A percentile compares a stretch with the other conserved stretches of the same genome.
Evolutionary conservation across 2,329 filamentous ascomycete species (phyloP).

Genomic region (Gliomastix tumulicola): DNA sequence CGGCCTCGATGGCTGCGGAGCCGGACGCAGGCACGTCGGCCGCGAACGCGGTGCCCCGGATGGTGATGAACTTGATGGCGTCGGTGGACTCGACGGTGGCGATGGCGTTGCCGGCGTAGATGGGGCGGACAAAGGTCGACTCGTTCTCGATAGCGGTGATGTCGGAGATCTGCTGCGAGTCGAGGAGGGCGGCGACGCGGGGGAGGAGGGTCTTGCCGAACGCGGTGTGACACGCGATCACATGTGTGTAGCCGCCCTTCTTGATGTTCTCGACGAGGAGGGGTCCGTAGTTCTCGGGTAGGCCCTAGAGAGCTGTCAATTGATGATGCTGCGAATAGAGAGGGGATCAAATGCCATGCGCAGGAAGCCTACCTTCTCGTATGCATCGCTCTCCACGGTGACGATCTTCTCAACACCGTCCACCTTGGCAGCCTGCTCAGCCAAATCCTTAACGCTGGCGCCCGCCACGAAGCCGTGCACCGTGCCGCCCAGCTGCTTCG

Average conservation of each 20-base stretch:
- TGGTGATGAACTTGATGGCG: slow-evolving; percentile 78
- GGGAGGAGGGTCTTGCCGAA: slow-evolving; percentile 96
- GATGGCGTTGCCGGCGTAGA: slow-evolving; percentile 97
- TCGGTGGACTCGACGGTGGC: slow-evolving; percentile 91
- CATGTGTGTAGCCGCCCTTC: slow-evolving; percentile 87
- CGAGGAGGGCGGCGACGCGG: slow-evolving; percentile 82
- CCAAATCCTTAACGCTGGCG: slow-evolving; percentile 64
- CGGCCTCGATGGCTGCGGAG: slow-evolving; percentile 71
- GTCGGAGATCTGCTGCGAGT: slow-evolving; percentile 90
- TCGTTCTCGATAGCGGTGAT: slow-evolving; percentile 81
- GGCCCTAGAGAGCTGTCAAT: too few relatives aligned
- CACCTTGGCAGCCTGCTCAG: slow-evolving; percentile 80
- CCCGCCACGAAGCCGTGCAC: slow-evolving; percentile 87
- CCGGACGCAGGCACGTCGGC: slow-evolving; percentile 65
- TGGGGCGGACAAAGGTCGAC: slow-evolving; percentile 91
- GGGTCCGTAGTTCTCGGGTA: slow-evolving; percentile 92
- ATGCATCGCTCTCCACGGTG: slow-evolving; percentile 78
- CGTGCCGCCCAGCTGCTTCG: slow-evolving; percentile 75
- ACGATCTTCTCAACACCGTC: slow-evolving; percentile 89
- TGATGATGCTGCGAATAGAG: too few relatives aligned
- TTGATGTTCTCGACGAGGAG: slow-evolving; percentile 94
- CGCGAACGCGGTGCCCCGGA: slow-evolving; percentile 88
- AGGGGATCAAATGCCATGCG: too few relatives aligned
- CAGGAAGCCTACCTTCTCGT: slow-evolving; percentile 85
- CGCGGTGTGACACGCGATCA: slow-evolving; percentile 84